Conservation (phyloP, 2,329 filamentous ascomycete genomes). For the Venturia asperata region DNA sequence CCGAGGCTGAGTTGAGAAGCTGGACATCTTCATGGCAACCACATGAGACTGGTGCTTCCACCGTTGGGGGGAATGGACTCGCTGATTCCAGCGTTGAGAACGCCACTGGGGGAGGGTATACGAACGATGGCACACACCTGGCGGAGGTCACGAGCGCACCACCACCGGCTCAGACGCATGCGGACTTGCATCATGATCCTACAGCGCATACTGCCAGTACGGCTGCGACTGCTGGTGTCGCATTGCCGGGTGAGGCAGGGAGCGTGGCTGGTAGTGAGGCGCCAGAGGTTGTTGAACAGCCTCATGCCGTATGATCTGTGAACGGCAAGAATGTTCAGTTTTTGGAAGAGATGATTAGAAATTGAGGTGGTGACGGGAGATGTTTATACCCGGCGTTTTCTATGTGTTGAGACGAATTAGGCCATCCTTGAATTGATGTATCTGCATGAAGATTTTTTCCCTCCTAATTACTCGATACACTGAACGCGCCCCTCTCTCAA, state of each 20-base stretch:
- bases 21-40: slow-evolving; percentile 16
- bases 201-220: background rate
- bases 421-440: background rate
- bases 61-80: background rate
- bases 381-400: background rate
- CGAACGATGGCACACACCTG: background rate
- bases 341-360: background rate
- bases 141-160: background rate
- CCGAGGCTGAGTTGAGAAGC: slow-evolving; percentile 66
- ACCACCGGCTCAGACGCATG: background rate
- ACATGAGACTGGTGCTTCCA: background rate
- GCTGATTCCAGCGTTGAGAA: background rate
- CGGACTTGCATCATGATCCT: background rate
- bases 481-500: too few relatives aligned
- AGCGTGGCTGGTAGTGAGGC: background rate
- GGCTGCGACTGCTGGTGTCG: background rate
- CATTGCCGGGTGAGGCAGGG: background rate
- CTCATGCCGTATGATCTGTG: background rate
- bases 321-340: too few relatives aligned
- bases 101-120: background rate
- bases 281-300: slow-evolving; percentile 3
- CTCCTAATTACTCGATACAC: too few relatives aligned
- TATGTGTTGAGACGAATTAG: background rate
- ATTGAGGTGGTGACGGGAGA: background rate
- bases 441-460: too few relatives aligned